Percentiles rank a stretch among this genome's conserved stretches.
Conservation (phyloP, 208 protist genomes). For the Leptomonas seymouri region DNA sequence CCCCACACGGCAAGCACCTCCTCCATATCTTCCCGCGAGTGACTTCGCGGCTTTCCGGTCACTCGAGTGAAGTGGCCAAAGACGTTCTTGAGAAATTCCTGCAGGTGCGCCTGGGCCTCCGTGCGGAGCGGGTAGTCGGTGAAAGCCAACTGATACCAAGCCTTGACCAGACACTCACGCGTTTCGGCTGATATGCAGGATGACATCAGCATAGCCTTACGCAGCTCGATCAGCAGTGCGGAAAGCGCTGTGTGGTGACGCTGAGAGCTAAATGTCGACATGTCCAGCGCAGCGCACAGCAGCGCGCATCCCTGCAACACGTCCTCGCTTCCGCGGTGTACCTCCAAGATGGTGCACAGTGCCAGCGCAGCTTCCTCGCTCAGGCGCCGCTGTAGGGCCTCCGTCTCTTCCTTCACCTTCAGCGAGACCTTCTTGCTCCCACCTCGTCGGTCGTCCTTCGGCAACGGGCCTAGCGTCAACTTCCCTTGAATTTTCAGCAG, state of each 20-base stretch:
- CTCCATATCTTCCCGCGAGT: constrained; percentile 15
- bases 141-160: constrained; percentile 69
- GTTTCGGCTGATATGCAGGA: constrained; percentile 28
- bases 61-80: constrained; percentile 42
- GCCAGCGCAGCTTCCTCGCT: constrained; percentile 53
- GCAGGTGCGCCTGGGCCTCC: constrained; percentile 68
- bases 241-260: constrained; percentile 45
- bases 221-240: constrained; percentile 57
- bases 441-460: constrained; percentile 57
- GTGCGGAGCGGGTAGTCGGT: constrained; percentile 63
- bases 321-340: constrained; percentile 47
- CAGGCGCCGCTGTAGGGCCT: constrained; percentile 41
- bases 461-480: constrained; percentile 55
- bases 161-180: constrained; percentile 45
- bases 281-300: constrained; percentile 56
- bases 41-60: neutral
- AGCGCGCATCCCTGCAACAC: constrained; percentile 52
- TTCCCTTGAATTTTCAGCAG: constrained; percentile 56
- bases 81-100: constrained; percentile 62
- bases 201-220: constrained; percentile 49
- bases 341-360: constrained; percentile 53
- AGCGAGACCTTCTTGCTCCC: constrained; percentile 18
- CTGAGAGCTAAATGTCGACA: constrained; percentile 57
- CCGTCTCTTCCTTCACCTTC: constrained; percentile 27
- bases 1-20: constrained; percentile 49